phyloP scores from a whole-genome alignment of 1,139 yeast species.

The Pneumocystis wakefieldiae region DNA sequence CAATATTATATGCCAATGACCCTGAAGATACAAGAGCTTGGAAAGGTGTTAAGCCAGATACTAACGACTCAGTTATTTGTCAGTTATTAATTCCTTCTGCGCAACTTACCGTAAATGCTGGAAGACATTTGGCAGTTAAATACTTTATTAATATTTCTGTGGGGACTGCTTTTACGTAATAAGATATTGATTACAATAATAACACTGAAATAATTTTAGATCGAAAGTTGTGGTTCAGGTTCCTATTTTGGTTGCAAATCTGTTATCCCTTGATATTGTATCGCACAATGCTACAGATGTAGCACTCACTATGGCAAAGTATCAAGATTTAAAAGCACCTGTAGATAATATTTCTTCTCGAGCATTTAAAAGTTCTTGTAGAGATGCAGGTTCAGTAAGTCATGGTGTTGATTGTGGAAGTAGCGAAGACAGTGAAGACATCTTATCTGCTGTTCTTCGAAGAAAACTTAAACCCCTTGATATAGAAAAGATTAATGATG shows the following conservation, averaged over 20 bases:
- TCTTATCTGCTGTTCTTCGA: background rate
- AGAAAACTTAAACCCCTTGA: background rate
- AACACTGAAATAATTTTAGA: background rate
- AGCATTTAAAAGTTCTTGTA: background rate
- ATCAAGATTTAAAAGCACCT: background rate
- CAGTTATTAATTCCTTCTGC: slow-evolving; percentile 7
- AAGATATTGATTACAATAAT: background rate
- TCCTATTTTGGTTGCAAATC: background rate
- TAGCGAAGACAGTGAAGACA: background rate
- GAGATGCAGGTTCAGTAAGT: background rate
- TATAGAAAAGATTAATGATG: background rate
- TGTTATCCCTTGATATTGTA: background rate
- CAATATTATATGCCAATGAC: slow-evolving; percentile 2
- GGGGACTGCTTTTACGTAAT: slow-evolving; percentile 1
- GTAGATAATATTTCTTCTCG: background rate
- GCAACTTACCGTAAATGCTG: slow-evolving; percentile 9
- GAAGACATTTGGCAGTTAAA: slow-evolving; percentile 6
- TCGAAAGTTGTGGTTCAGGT: background rate
- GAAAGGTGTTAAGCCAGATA: slow-evolving; percentile 9
- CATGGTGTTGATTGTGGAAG: background rate
- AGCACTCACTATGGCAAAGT: background rate
- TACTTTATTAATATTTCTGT: slow-evolving; percentile 2
- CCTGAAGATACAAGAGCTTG: slow-evolving; percentile 3
- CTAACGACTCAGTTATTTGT: slow-evolving; percentile 4
- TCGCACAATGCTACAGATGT: background rate